Evolutionary conservation across 331 rosid genomes (phyloP).

Genomic region (Quercus tomentella): DNA sequence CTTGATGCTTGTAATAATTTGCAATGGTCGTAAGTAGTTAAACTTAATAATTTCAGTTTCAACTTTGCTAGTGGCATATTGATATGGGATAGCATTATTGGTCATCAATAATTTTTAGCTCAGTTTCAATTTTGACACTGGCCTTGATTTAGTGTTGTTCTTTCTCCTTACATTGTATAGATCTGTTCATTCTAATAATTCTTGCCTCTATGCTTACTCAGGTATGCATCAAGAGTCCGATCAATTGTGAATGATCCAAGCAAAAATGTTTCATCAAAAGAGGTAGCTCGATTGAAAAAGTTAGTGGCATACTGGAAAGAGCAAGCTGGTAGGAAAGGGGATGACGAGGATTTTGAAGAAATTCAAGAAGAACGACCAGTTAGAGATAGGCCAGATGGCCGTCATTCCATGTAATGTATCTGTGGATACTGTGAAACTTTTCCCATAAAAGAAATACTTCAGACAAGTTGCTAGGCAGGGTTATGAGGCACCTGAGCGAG

Average conservation of each 20-base stretch:
- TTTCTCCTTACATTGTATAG: not conserved
- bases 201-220: constrained; percentile 15
- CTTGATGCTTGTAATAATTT: too few relatives aligned
- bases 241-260: constrained; percentile 94
- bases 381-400: constrained; percentile 58
- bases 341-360: constrained; percentile 91
- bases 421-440: not conserved
- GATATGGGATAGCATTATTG: not conserved
- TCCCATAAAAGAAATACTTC: not conserved
- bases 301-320: constrained; percentile 87
- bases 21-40: not conserved
- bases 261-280: constrained; percentile 83
- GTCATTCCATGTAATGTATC: constrained; percentile 57
- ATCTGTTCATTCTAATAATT: not conserved
- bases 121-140: not conserved
- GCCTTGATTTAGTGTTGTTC: not conserved
- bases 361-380: constrained; percentile 59
- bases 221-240: constrained; percentile 95
- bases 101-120: not conserved
- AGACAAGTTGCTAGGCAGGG: not conserved
- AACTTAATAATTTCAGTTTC: not conserved
- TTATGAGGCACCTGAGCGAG: not conserved
- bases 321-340: constrained; percentile 86
- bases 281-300: constrained; percentile 81
- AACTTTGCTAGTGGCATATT: not conserved